A percentile compares a stretch with the other conserved stretches of the same genome.
Conservation (phyloP, 352 stramenopile genomes). For the Phytophthora rubi region DNA sequence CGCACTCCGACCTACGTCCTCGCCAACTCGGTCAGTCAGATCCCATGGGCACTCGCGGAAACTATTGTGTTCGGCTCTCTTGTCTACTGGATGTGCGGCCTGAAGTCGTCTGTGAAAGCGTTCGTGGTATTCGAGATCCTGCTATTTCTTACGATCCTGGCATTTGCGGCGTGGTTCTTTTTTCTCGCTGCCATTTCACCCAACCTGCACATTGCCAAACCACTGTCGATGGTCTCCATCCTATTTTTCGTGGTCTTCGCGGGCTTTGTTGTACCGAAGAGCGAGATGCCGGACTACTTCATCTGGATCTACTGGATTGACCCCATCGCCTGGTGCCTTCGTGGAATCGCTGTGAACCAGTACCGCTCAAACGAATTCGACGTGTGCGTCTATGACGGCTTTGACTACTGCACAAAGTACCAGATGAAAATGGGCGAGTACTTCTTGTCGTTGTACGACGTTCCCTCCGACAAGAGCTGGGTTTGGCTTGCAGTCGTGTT, state of each 20-base stretch:
- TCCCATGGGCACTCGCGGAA: slow-evolving; percentile 52
- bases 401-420: slow-evolving; percentile 32
- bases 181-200: slow-evolving; percentile 37
- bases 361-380: slow-evolving; percentile 27
- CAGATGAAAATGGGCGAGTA: slow-evolving; percentile 33
- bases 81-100: slow-evolving; percentile 80
- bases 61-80: slow-evolving; percentile 72
- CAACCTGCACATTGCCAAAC: slow-evolving; percentile 50
- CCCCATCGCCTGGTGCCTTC: slow-evolving; percentile 49
- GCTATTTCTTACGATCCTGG: slow-evolving; percentile 51
- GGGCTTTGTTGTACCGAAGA: slow-evolving; percentile 48
- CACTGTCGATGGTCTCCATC: slow-evolving; percentile 43
- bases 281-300: slow-evolving; percentile 47
- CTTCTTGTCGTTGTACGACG: slow-evolving; percentile 32
- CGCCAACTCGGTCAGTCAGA: slow-evolving; percentile 37
- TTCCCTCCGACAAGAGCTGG: slow-evolving; percentile 36
- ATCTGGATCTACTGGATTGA: slow-evolving; percentile 63
- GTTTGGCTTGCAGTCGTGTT: slow-evolving; percentile 32
- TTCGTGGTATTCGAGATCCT: slow-evolving; percentile 54
- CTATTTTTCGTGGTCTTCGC: slow-evolving; percentile 54
- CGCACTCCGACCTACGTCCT: slow-evolving; percentile 70
- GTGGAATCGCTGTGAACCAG: slow-evolving; percentile 39
- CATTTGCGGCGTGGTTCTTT: slow-evolving; percentile 56
- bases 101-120: slow-evolving; percentile 17
- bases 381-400: slow-evolving; percentile 25